These are phyloP conservation scores for Coemansia sp. DNA, from an alignment of 192 early-diverging fungal genomes.

Conservation along the genomic window DNA sequence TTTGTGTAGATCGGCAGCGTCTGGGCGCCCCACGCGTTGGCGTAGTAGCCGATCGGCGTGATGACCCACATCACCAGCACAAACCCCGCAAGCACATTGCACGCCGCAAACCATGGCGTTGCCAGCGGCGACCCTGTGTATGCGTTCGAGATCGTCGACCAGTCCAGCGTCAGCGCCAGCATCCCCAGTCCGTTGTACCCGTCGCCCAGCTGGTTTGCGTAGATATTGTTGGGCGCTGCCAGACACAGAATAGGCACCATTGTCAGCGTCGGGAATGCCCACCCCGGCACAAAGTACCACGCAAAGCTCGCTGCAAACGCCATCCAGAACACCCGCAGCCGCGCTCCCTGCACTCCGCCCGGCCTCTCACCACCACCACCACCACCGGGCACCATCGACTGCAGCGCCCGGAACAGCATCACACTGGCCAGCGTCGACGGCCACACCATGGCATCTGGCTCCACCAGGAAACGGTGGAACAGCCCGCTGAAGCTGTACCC, in stretches of 20 bases:
- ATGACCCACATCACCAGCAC: conserved; percentile 69
- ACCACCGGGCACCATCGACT: conserved; percentile 53
- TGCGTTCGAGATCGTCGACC: conserved; percentile 60
- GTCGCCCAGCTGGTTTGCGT: conserved; percentile 44
- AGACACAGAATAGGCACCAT: conserved; percentile 63
- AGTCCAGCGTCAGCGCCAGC: conserved; percentile 69
- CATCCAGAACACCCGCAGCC: conserved; percentile 42
- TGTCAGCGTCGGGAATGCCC: conserved; percentile 64
- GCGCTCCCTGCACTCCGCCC: conserved; percentile 12
- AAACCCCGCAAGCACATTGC: conserved; percentile 66
- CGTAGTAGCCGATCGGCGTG: conserved; percentile 65
- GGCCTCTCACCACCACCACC: no score
- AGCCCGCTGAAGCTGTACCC: conserved; percentile 69
- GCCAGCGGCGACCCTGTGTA: conserved; percentile 61
- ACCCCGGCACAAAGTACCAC: conserved; percentile 62
- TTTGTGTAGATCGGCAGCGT: conserved; percentile 64
- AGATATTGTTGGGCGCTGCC: conserved; percentile 28
- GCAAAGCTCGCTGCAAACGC: conserved; percentile 43
- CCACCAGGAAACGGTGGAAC: conserved; percentile 72
- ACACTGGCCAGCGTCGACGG: conserved; percentile 73
- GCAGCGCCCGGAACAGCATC: conserved; percentile 71
- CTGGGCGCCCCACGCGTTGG: conserved; percentile 57
- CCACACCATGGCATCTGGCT: conserved; percentile 82
- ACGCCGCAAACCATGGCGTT: conserved; percentile 69
- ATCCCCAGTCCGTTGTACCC: conserved; percentile 63